Conservation (phyloP, 805 yeast genomes). For the Middelhovenomyces tepae region DNA sequence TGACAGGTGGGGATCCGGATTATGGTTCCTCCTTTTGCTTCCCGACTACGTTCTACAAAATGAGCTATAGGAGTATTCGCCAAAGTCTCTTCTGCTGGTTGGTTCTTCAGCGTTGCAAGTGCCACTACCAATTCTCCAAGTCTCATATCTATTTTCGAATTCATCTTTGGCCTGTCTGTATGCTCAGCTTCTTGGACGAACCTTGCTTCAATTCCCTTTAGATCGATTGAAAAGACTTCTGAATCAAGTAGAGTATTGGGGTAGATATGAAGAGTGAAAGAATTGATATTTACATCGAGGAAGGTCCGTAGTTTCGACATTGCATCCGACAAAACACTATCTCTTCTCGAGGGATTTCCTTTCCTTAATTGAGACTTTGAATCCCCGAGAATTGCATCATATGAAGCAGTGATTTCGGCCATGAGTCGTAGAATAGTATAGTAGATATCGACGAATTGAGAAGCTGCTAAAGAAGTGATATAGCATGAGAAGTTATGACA, state of each 20-base stretch:
- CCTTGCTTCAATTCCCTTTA: slow-evolving; percentile 20
- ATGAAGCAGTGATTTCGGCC: slow-evolving; percentile 64
- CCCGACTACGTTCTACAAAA: slow-evolving; percentile 34
- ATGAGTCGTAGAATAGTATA: slow-evolving; percentile 61
- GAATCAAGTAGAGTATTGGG: slow-evolving; percentile 77
- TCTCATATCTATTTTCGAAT: slow-evolving; percentile 42
- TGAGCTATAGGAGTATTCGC: slow-evolving; percentile 7
- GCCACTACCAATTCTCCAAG: slow-evolving; percentile 60
- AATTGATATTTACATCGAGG: slow-evolving; percentile 52
- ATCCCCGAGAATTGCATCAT: slow-evolving; percentile 64
- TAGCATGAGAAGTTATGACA: slow-evolving; percentile 50
- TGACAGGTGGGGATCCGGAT: slow-evolving; percentile 69
- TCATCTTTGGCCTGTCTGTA: too few relatives aligned
- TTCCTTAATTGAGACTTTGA: slow-evolving; percentile 30
- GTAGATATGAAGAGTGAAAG: slow-evolving; percentile 52
- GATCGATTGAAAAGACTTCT: slow-evolving; percentile 51
- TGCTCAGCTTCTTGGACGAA: slow-evolving; percentile 19
- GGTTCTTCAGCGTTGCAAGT: slow-evolving; percentile 47
- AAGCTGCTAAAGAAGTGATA: slow-evolving; percentile 77
- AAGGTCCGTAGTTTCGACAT: slow-evolving; percentile 46
- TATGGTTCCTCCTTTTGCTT: slow-evolving; percentile 71
- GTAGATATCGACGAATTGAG: slow-evolving; percentile 70
- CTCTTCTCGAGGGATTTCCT: slow-evolving; percentile 4
- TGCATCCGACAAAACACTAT: slow-evolving; percentile 9
- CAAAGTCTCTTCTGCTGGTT: slow-evolving; percentile 46